A percentile compares a stretch with the other conserved stretches of the same genome.
Evolutionary conservation across 2,329 filamentous ascomycete genomes (phyloP).

Genomic region (Mollisiaceae sp.): DNA sequence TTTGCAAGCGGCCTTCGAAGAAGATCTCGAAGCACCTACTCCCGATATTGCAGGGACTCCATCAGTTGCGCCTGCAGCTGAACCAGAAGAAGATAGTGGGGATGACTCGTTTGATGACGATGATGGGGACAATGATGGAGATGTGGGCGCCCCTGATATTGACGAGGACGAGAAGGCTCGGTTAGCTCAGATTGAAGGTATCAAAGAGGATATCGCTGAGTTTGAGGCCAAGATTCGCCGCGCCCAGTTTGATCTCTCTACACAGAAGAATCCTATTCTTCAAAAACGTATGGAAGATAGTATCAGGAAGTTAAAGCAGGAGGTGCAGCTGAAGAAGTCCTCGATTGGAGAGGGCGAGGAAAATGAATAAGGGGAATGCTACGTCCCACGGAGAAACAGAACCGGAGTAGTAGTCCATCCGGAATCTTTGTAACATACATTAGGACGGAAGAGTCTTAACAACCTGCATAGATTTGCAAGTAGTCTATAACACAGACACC

Average conservation of each 20-base stretch:
- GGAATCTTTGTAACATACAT: neutral
- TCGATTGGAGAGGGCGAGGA: constrained; percentile 45
- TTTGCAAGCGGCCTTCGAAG: constrained; percentile 16
- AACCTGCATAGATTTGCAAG: neutral
- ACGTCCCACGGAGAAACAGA: neutral
- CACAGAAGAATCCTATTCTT: constrained; percentile 53
- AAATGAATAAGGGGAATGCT: constrained; percentile 22
- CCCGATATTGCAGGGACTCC: constrained; percentile 31
- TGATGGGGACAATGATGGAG: constrained; percentile 52
- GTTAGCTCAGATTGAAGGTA: constrained; percentile 52
- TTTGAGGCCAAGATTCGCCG: constrained; percentile 55
- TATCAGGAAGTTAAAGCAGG: constrained; percentile 55
- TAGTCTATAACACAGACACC: constrained; percentile 24
- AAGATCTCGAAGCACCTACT: constrained; percentile 28
- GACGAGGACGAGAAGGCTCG: constrained; percentile 57
- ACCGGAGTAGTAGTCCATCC: too few species aligned
- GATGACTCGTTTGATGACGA: constrained; percentile 51
- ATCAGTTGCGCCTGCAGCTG: constrained; percentile 32
- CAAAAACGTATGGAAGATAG: constrained; percentile 54
- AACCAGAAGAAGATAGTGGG: constrained; percentile 42
- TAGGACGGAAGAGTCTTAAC: constrained; percentile 5
- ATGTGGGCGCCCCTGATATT: constrained; percentile 46
- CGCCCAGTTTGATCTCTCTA: constrained; percentile 48
- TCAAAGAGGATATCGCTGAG: constrained; percentile 59
- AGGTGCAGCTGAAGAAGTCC: constrained; percentile 57